A percentile compares a stretch with the other conserved stretches of the same genome.
These are phyloP conservation scores for Corylus avellana DNA, from an alignment of 306 rosid genomes.

Conservation along the genomic window DNA sequence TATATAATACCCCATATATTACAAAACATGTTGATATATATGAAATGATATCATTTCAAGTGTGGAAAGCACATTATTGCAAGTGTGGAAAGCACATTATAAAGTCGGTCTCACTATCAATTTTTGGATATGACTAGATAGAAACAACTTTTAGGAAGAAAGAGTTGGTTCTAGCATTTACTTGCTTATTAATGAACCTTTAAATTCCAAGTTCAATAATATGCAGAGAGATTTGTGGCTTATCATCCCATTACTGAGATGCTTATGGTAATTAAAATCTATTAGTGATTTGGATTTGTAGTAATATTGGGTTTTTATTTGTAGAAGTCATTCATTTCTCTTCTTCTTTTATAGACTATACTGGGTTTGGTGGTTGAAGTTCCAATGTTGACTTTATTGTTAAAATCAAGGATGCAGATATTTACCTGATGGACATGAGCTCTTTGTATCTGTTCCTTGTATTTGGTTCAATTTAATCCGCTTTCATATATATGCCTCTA, in stretches of 20 bases:
- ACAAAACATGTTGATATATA: too few relatives aligned
- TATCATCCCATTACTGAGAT: background rate
- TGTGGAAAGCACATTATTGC: too few relatives aligned
- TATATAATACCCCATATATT: too few relatives aligned
- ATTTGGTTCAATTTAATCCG: slow-evolving; percentile 17
- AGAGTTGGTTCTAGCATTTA: background rate
- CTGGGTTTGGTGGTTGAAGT: slow-evolving; percentile 16
- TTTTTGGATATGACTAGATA: background rate
- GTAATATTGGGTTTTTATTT: background rate
- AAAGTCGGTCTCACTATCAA: background rate
- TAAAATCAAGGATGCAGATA: background rate
- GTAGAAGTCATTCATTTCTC: background rate
- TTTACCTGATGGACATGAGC: slow-evolving; percentile 8
- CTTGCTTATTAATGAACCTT: background rate
- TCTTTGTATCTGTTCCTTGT: background rate
- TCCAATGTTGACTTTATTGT: slow-evolving; percentile 1
- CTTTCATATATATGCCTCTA: slow-evolving; percentile 13
- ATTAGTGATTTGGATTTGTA: background rate
- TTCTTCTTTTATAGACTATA: background rate
- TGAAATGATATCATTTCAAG: too few relatives aligned
- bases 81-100: background rate
- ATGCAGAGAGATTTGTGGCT: background rate
- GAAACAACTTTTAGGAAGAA: background rate
- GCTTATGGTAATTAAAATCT: background rate
- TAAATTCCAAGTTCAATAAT: slow-evolving; percentile 13